A percentile compares a stretch with the other conserved stretches of the same genome.
Conservation (phyloP, 768 basidiomycete genomes). For the Boletus rex-veris region DNA sequence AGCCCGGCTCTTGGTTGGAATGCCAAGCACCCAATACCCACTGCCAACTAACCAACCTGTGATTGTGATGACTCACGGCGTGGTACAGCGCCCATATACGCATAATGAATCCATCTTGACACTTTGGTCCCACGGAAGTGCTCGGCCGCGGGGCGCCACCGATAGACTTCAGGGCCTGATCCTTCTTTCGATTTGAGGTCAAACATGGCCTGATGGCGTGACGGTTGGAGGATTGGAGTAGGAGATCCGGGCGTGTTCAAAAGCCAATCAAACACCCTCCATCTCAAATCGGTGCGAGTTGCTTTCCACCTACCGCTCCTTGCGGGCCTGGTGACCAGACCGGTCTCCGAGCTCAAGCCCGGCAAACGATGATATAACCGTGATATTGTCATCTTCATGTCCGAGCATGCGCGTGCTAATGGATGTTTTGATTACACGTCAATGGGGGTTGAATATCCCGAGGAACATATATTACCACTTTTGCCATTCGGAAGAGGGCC, state of each 20-base stretch:
- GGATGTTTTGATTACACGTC: neutral
- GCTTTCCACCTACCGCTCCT: too few species aligned
- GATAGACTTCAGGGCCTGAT: slow-evolving; percentile 17
- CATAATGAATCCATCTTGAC: slow-evolving; percentile 9
- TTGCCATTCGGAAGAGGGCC: neutral
- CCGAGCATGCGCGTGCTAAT: neutral
- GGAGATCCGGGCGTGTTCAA: neutral
- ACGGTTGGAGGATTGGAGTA: neutral
- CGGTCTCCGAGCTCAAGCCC: neutral
- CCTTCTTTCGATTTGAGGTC: neutral
- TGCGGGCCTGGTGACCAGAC: neutral
- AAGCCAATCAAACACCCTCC: neutral
- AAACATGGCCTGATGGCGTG: neutral
- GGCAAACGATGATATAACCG: neutral
- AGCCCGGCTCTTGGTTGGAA: neutral
- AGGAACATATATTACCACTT: neutral
- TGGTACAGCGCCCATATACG: neutral
- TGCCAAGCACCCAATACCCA: neutral
- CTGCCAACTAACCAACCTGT: neutral
- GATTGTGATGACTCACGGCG: neutral
- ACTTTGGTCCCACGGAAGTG: neutral
- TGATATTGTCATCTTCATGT: neutral
- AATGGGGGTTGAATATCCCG: neutral
- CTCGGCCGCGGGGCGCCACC: slow-evolving; percentile 17
- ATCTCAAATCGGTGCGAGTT: neutral